Evolutionary conservation across 768 basidiomycete genomes (phyloP).

Genomic region (Kondoa malvinella): DNA sequence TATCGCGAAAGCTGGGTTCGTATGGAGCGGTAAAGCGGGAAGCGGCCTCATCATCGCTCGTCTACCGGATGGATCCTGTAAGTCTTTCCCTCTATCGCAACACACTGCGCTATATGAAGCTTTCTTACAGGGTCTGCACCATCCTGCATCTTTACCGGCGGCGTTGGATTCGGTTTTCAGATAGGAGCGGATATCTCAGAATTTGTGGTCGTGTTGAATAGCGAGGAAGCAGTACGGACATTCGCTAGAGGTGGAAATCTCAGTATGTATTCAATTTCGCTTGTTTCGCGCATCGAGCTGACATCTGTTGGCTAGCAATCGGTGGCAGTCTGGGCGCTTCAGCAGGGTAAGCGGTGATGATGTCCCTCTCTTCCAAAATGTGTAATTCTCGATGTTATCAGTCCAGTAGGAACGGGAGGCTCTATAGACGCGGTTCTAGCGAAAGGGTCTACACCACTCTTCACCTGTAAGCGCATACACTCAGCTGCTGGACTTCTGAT

Average conservation of each 20-base stretch:
- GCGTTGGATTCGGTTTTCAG: slow-evolving; percentile 85
- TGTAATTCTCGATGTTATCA: slow-evolving; percentile 37
- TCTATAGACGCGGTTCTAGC: slow-evolving; percentile 48
- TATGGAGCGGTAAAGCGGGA: slow-evolving; percentile 69
- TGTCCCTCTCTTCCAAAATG: background rate
- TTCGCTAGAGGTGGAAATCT: slow-evolving; percentile 93
- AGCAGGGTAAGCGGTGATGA: slow-evolving; percentile 28
- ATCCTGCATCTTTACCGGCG: slow-evolving; percentile 89
- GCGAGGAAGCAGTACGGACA: slow-evolving; percentile 83
- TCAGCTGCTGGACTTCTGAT: background rate
- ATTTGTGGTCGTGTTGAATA: slow-evolving; percentile 93
- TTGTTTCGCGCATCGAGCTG: too few species aligned
- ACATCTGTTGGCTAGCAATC: too few species aligned
- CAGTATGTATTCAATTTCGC: too few species aligned
- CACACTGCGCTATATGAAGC: slow-evolving; percentile 81
- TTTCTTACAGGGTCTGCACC: slow-evolving; percentile 79
- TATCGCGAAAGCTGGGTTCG: slow-evolving; percentile 63
- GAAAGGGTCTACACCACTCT: slow-evolving; percentile 28
- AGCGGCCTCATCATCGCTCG: slow-evolving; percentile 84
- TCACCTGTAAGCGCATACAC: background rate
- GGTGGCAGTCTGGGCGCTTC: slow-evolving; percentile 66
- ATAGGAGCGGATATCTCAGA: slow-evolving; percentile 49
- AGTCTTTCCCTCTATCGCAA: slow-evolving; percentile 32
- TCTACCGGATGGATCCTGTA: slow-evolving; percentile 70
- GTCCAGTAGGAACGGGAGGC: slow-evolving; percentile 86